phyloP scores from a whole-genome alignment of 306 rosid species.

The Boehmeria nivea region DNA sequence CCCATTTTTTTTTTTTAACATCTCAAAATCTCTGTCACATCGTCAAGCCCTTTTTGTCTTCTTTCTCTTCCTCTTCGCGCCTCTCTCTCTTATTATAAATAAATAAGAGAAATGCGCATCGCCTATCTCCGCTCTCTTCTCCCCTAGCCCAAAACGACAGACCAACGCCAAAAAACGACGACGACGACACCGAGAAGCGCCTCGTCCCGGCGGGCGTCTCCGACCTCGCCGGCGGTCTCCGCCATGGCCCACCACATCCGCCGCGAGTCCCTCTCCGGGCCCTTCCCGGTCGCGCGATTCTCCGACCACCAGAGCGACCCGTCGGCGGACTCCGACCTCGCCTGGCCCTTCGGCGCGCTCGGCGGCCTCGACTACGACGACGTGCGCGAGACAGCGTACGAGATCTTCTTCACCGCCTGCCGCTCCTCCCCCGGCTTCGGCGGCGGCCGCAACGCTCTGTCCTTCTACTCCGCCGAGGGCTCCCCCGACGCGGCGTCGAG shows the following conservation, averaged over 20 bases:
- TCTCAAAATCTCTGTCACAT: background rate
- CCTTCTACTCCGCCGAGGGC: conserved; percentile 28
- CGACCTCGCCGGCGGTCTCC: conserved; percentile 16
- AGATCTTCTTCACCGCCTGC: conserved; percentile 80
- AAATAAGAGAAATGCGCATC: conserved; percentile 31
- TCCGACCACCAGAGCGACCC: conserved; percentile 24
- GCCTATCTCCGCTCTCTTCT: conserved; percentile 26
- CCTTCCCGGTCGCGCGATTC: conserved; percentile 33
- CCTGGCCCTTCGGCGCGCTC: conserved; percentile 50
- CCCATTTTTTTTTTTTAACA: too few relatives aligned
- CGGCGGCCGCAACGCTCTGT: conserved; percentile 54
- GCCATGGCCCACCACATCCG: conserved; percentile 51
- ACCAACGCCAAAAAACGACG: background rate
- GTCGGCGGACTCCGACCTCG: conserved; percentile 28
- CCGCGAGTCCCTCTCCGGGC: conserved; percentile 56
- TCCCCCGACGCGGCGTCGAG: background rate
- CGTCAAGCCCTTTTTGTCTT: conserved; percentile 6
- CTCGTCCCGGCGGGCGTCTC: background rate
- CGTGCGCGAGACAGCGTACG: conserved; percentile 72
- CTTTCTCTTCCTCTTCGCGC: background rate
- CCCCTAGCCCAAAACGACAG: conserved; percentile 24
- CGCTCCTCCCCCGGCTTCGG: conserved; percentile 83
- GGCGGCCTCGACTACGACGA: conserved; percentile 50
- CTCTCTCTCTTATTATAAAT: conserved; percentile 17
- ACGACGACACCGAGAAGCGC: conserved; percentile 6